phyloP scores from a whole-genome alignment of 306 rosid genomes.

The Glycine latifolia region DNA sequence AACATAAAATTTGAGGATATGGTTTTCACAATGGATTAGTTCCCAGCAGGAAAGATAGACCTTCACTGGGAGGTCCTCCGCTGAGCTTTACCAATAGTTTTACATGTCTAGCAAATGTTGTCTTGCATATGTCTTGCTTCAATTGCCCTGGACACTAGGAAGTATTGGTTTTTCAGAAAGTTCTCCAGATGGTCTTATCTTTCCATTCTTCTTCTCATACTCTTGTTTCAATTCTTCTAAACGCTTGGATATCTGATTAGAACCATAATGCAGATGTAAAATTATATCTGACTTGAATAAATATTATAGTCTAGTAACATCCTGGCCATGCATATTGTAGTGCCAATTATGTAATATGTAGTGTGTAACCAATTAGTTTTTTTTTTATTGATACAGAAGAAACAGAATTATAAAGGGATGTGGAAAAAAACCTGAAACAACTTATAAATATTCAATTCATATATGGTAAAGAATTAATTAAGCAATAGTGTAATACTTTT shows the following conservation, averaged over 20 bases:
- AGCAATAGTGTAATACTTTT: background rate
- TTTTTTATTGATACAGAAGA: background rate
- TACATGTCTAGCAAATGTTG: conserved; percentile 2
- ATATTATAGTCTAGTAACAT: conserved; percentile 9
- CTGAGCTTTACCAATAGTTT: conserved; percentile 12
- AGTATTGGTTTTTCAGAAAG: conserved; percentile 45
- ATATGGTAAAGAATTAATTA: background rate
- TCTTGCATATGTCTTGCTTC: conserved; percentile 29
- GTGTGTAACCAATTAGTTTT: background rate
- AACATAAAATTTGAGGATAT: conserved; percentile 17
- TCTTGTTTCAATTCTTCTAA: conserved; percentile 73
- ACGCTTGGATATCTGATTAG: conserved; percentile 73
- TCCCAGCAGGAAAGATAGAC: conserved; percentile 21
- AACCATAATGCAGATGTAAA: conserved; percentile 10
- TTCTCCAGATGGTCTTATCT: conserved; percentile 44
- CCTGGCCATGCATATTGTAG: conserved; percentile 4
- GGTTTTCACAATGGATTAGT: conserved; percentile 25
- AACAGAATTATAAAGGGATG: background rate
- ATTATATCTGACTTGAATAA: background rate
- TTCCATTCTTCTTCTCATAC: conserved; percentile 77
- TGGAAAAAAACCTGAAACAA: conserved; percentile 2
- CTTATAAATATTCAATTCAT: background rate
- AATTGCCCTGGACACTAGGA: conserved; percentile 33
- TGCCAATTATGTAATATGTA: conserved; percentile 3
- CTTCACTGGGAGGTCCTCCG: background rate